Base-by-base conservation (phyloP, 768 basidiomycete genomes). In the Leucocoprinus leucothites region DNA sequence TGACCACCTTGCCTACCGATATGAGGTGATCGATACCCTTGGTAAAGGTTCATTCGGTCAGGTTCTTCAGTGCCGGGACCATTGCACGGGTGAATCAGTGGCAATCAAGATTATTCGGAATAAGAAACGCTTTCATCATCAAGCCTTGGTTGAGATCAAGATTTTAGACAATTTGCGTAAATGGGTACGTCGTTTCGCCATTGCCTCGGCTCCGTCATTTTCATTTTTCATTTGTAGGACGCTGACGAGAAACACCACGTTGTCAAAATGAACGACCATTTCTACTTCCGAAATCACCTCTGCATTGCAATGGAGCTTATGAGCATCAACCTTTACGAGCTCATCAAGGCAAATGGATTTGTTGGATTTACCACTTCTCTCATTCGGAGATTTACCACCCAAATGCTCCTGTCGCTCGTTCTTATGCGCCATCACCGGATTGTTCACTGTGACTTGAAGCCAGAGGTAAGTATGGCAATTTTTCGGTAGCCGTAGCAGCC, bases 21-120 rank as follows among this genome's bases (percentile, higher is more conserved):
- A 98, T 69, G 95, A 98, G 69, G 74, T 98, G 54, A 79, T 93
- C 51, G 92, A 89, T 61, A 89, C 91, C 3, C 84, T 98, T 38
- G 97, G 97, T 45, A 98, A 98, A 72, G 97, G 97, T 38, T 98
- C 96, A 7, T 99, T 99, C 63, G 97, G 97, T 16, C 97, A 98
- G 67, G 97, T 99, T 13, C 71, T 98, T 18, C 88, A 91, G 66
- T 98, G 96, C 69, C 86, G 96, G 40, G 97, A 98, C 71, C 92
- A 98, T 67, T 86, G 84, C 64, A 94, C 94, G 11, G 97, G 97
- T 9, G 83, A 91, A 63, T 94, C 93, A n/a, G 92, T 98, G 9
- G 97, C 97, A 16, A 86, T 99, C 74, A 99, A 99, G 79, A 98
- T 99, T 59, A 98, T 99, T 63, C 86, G 97, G 38, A 98, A 98